Base-by-base conservation (phyloP, 1,284 basidiomycete species). In the Cryptococcus floricola region DNA sequence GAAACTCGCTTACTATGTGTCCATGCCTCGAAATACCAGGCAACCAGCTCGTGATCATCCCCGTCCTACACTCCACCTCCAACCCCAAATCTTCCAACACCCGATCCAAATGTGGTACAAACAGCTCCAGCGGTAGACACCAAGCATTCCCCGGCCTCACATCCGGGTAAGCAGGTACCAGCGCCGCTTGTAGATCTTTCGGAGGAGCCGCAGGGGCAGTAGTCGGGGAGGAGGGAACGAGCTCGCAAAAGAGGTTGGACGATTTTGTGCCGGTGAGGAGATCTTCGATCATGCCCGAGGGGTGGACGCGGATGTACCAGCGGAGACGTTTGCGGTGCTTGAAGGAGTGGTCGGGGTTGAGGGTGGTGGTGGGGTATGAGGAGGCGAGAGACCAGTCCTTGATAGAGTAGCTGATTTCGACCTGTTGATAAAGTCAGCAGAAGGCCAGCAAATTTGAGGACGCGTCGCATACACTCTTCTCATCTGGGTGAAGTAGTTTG, bases 131-230 rank as follows among this genome's bases (percentile, higher is more conserved):
- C 12, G 71, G 65, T 4, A 76, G 54, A 52, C 69, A 73, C 60
- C 65, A 73, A 0, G 67, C 64, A 50, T 68, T 73, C 4, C 50
- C 8, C 1, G 73, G 71, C 31, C 68, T 54, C 31, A 76, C 54
- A 45, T 74, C 74, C 1, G 74, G 74, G 63, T 66, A 73, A 2
- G 71, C 74, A 71, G 74, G 74, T 3, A 71, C 60, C 0, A 76
- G 62, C 0, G 74, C 67, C 9, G 44, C 66, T 16, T 70, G 61
- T 1, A 70, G 62, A 10, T 41, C 54, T 49, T 66, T 69, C 7
- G 54, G 52, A 23, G 23, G 23, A 23, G 23, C 23, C 2, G 23
- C 23, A 23, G 23, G 23, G 23, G 23, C 23, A 23, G 23, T 23
- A 23, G 23, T 23, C 23, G 23, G 23, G 23, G 23, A 23, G 10